Evolutionary conservation across 1,284 basidiomycete genomes (phyloP).

Genomic region (Trichosporon sp.): DNA sequence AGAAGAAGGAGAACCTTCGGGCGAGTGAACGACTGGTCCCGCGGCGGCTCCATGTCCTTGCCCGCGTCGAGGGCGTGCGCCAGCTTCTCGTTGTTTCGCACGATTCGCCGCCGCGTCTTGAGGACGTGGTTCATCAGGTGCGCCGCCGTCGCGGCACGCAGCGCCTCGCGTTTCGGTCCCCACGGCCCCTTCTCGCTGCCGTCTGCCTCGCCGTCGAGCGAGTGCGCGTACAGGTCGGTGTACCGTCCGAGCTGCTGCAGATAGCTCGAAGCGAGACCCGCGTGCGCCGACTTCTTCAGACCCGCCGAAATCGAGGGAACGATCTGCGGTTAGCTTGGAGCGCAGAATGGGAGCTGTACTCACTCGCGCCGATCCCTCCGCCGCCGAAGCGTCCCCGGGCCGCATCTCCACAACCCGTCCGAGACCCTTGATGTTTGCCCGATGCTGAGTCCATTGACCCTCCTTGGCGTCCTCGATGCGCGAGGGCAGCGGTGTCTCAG

Average conservation of each 20-base stretch:
- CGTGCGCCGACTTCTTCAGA: constrained; percentile 35
- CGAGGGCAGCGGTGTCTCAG: constrained; percentile 42
- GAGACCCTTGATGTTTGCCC: constrained; percentile 52
- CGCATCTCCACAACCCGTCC: constrained; percentile 63
- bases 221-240: constrained; percentile 73
- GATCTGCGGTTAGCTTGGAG: constrained; percentile 56
- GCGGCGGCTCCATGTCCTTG: constrained; percentile 62
- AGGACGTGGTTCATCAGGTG: constrained; percentile 82
- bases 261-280: constrained; percentile 63
- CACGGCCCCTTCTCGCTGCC: constrained; percentile 45
- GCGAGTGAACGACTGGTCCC: constrained; percentile 97
- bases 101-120: constrained; percentile 88
- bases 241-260: constrained; percentile 62
- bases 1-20: constrained; percentile 89
- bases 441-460: constrained; percentile 43
- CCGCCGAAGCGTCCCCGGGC: constrained; percentile 56
- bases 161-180: constrained; percentile 51
- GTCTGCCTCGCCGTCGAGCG: constrained; percentile 60
- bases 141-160: constrained; percentile 69
- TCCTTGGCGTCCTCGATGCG: constrained; percentile 38
- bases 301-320: constrained; percentile 62
- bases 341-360: constrained; percentile 28
- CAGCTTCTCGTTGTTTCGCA: constrained; percentile 92
- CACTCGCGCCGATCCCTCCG: constrained; percentile 45
- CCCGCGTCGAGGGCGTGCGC: constrained; percentile 61